Conservation (phyloP, 495 filamentous ascomycete species). For the Daldinia grandis region DNA sequence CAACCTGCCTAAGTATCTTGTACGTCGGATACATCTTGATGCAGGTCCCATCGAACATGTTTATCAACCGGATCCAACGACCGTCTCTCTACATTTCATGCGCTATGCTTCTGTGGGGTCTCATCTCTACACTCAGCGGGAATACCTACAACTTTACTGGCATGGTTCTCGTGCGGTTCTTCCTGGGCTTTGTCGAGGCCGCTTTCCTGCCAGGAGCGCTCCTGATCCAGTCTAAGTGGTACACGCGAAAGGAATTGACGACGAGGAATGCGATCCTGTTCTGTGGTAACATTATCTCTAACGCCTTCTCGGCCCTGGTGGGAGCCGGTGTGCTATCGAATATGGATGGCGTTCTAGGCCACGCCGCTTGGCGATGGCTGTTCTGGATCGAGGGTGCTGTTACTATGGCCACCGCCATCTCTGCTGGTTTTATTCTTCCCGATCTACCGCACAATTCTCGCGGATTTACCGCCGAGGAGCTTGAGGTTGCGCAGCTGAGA, state of each 20-base stretch:
- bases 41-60: slow-evolving; percentile 55
- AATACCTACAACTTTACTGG: slow-evolving; percentile 66
- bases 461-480: slow-evolving; percentile 74
- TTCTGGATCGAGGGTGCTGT: slow-evolving; percentile 76
- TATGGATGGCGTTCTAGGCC: slow-evolving; percentile 58
- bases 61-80: slow-evolving; percentile 51
- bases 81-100: slow-evolving; percentile 57
- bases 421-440: slow-evolving; percentile 69
- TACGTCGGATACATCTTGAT: slow-evolving; percentile 66
- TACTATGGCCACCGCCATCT: slow-evolving; percentile 54
- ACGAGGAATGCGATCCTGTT: slow-evolving; percentile 67
- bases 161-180: slow-evolving; percentile 70
- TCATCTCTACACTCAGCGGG: slow-evolving; percentile 69
- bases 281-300: slow-evolving; percentile 66
- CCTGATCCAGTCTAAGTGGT: slow-evolving; percentile 64
- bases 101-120: slow-evolving; percentile 73
- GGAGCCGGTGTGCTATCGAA: slow-evolving; percentile 63
- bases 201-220: slow-evolving; percentile 57
- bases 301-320: slow-evolving; percentile 68
- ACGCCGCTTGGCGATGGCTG: slow-evolving; percentile 68
- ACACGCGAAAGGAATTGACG: slow-evolving; percentile 62
- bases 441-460: slow-evolving; percentile 75
- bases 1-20: slow-evolving; percentile 52
- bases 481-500: slow-evolving; percentile 70
- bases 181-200: slow-evolving; percentile 68